A percentile compares a stretch with the other conserved stretches of the same genome.
Evolutionary conservation across 140 eudicot species (phyloP).

Genomic region (Flaveria floridana): DNA sequence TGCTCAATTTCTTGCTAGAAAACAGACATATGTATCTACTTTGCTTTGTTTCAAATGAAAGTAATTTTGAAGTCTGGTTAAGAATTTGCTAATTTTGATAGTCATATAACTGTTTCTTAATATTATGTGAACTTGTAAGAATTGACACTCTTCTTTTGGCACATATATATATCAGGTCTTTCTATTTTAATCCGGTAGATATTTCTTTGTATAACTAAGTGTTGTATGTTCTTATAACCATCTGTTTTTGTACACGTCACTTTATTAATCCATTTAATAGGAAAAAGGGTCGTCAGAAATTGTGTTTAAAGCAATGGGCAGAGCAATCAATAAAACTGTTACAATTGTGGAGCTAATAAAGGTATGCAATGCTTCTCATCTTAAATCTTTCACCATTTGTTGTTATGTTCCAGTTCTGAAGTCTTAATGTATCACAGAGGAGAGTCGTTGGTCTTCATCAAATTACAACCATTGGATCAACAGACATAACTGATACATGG

Average conservation of each 20-base stretch:
- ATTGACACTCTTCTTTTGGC: neutral
- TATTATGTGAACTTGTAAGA: neutral
- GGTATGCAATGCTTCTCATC: constrained; percentile 25
- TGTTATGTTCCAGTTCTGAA: neutral
- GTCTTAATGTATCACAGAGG: constrained; percentile 46
- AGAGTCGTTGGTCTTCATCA: constrained; percentile 94
- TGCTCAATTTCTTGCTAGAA: neutral
- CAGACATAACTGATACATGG: constrained; percentile 89
- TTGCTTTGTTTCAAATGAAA: neutral
- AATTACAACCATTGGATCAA: constrained; percentile 75
- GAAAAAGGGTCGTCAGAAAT: constrained; percentile 41
- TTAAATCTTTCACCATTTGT: neutral
- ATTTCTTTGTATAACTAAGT: neutral
- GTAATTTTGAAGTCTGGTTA: neutral
- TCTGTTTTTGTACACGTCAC: neutral
- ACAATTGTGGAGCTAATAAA: constrained; percentile 43
- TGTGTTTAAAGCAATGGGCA: constrained; percentile 51
- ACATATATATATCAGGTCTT: neutral
- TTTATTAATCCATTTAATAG: constrained; percentile 23
- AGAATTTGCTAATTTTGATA: neutral
- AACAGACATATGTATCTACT: neutral
- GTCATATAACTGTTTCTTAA: neutral
- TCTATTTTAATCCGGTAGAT: neutral
- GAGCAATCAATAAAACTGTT: constrained; percentile 47
- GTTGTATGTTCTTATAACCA: neutral